A percentile compares a stretch with the other conserved stretches of the same genome.
These are phyloP conservation scores for Pseudogymnoascus sp. DNA, from an alignment of 2,329 filamentous ascomycete species.

Conservation along the genomic window DNA sequence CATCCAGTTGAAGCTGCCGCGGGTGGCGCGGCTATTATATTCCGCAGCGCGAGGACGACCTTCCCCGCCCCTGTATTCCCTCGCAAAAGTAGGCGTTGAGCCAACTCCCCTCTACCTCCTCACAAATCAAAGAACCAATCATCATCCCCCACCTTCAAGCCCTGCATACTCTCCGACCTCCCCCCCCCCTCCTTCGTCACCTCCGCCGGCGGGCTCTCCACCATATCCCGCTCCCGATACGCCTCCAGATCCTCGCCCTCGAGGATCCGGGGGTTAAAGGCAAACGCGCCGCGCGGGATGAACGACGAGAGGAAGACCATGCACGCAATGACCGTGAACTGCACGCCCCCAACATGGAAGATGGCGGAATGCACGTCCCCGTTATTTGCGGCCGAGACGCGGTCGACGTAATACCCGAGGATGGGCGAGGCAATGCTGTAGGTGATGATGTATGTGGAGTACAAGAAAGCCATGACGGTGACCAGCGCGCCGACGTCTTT, in stretches of 20 bases:
- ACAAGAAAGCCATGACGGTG: conserved; percentile 43
- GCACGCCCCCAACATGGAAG: conserved; percentile 36
- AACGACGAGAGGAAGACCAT: conserved; percentile 37
- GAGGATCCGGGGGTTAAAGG: conserved; percentile 36
- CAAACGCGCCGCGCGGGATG: conserved; percentile 35
- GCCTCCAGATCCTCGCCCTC: conserved; percentile 31
- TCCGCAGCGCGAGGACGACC: too few relatives aligned
- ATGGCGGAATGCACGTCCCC: conserved; percentile 34
- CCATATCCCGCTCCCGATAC: not conserved
- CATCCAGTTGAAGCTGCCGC: too few relatives aligned
- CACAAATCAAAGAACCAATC: too few relatives aligned
- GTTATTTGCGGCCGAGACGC: conserved; percentile 29
- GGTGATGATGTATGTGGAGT: conserved; percentile 40
- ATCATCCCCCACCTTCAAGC: too few relatives aligned
- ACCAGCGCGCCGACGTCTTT: conserved; percentile 39
- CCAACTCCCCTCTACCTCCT: too few relatives aligned
- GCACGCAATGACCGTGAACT: conserved; percentile 36
- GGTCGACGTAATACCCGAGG: conserved; percentile 38
- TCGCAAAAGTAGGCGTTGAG: too few relatives aligned
- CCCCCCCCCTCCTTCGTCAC: not conserved
- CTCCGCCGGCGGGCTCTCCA: not conserved
- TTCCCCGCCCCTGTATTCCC: too few relatives aligned
- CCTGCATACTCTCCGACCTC: too few relatives aligned
- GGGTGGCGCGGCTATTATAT: too few relatives aligned
- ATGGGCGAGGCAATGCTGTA: conserved; percentile 37